Base-by-base conservation (phyloP, 805 yeast species). In the Nakazawaea laoshanensis region DNA sequence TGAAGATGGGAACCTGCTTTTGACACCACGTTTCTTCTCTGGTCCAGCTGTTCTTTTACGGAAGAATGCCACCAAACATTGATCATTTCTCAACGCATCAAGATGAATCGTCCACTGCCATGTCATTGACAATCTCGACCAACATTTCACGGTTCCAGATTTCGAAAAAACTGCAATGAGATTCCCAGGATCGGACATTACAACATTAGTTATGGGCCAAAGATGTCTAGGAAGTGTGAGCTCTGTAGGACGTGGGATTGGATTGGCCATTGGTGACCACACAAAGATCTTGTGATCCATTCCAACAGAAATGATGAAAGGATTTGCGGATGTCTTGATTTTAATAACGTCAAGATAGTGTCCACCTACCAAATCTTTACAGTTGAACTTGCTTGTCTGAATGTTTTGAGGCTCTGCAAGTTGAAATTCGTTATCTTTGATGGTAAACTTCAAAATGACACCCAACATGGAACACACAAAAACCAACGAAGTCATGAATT, bases 261-360 rank as follows among this genome's bases (percentile, higher is more conserved):
- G 82, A 14, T 48, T 52, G 1, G 62, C 53, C 35, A 76, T 48
- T 3, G 87, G 87, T 0, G 83, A 77, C 94, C 94, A 84, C 8
- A 83, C 71, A 20, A 74, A 51, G 4, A 84, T 65, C 38, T 66
- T 70, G 43, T 80, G 87, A 45, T 84, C 94, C 47, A 85, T 57
- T 4, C 88, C 89, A 18, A 80, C 67, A 1, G 82, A 67, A 0
- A 83, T 74, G 16, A 82, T 63, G 44, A 81, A 77, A 3, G 85
- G 75, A 33, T 74, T 65, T 10, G 70, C 58, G 10, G 83, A 76
- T 1, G 85, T 68, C n/a, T 65, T 55, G 8, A 81, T 57, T 36
- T 65, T 67, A 21, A 79, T 63, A 4, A 82, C 64, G 49, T 85
- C 94, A 30, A 82, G 56, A 16, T 61, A 54, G 49, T 78, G 88